Percentiles rank a stretch among this genome's conserved stretches.
These are phyloP conservation scores for Penicillium sp. DNA, from an alignment of 2,329 filamentous ascomycete species.

Conservation along the genomic window DNA sequence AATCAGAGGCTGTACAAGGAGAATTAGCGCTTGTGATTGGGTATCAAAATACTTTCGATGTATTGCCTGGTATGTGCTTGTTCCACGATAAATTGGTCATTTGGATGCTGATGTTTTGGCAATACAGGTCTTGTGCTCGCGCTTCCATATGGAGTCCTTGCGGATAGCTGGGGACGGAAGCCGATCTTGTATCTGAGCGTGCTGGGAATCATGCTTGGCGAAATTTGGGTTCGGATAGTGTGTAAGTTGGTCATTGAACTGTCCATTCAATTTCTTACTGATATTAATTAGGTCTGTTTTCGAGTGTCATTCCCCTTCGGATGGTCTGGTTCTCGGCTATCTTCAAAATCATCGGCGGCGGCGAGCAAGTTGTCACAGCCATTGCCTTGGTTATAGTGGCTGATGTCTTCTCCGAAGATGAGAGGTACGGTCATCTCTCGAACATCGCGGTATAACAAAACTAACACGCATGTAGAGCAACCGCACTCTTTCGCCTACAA, in stretches of 20 bases:
- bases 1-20: slow-evolving; percentile 32
- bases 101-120: background rate
- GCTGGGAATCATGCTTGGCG: slow-evolving; percentile 22
- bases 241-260: slow-evolving; percentile 18
- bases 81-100: background rate
- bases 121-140: slow-evolving; percentile 28
- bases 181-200: slow-evolving; percentile 26
- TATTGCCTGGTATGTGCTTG: slow-evolving; percentile 21
- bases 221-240: slow-evolving; percentile 29
- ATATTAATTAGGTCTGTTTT: slow-evolving; percentile 16
- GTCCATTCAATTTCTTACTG: background rate
- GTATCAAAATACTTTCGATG: slow-evolving; percentile 28
- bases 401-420: slow-evolving; percentile 30
- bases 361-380: slow-evolving; percentile 21
- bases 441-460: background rate
- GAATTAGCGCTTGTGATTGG: slow-evolving; percentile 32
- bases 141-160: slow-evolving; percentile 31
- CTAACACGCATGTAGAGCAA: slow-evolving; percentile 20
- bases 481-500: slow-evolving; percentile 25
- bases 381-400: slow-evolving; percentile 28
- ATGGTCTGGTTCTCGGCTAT: slow-evolving; percentile 28
- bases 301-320: slow-evolving; percentile 26
- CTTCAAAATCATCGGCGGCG: slow-evolving; percentile 28
- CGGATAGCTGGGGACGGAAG: slow-evolving; percentile 32
- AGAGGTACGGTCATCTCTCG: slow-evolving; percentile 21